Evolutionary conservation across 1,284 basidiomycete species (phyloP), one percentile per base, ranked within the genome.

Genomic region (Marasmius fiardii): DNA sequence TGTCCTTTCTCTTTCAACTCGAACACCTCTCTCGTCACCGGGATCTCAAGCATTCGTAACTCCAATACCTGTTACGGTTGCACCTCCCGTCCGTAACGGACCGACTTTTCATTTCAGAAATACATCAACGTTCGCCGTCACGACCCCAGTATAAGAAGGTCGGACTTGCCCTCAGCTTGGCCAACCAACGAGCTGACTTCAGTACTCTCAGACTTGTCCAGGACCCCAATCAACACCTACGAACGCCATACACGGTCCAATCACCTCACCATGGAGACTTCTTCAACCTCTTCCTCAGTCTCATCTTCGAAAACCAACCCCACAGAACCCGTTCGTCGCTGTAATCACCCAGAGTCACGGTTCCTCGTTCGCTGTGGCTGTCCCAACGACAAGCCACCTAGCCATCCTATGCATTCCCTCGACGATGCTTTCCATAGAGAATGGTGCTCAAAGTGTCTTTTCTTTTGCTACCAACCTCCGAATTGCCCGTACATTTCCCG

Each of bases 311-410:
- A 49, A 31, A 5, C 26, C 26, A 26, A 28, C 26, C 35, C 39
- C 26, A 47, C 52, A 44, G 55, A 53, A 44, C 35, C 56, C n/a
- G 53, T 49, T 23, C 68, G 68, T 60, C 55, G 60, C 43, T 72
- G 70, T 57, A 41, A 57, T n/a, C 65, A 70, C 53, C 53, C 47
- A 8, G 54, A 62, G 21, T 59, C 59, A 31, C 71, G 71, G 53
- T 69, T 61, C 53, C 62, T 69, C 53, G 61, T 68, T 43, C 68
- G 70, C 47, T 73, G 71, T 59, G 71, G 71, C 7, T 72, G 70
- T 51, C 61, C 65, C 43, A 70, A 68, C 54, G 63, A 67, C 51
- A 64, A 58, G 31, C 54, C 53, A 21, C 62, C 65, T 28, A 61
- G 64, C 43, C 67, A 71, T 51, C 65, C 67, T 12, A 64, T 70